Conservation (phyloP, 257 asterid species). For the Solanum bulbocastanum region DNA sequence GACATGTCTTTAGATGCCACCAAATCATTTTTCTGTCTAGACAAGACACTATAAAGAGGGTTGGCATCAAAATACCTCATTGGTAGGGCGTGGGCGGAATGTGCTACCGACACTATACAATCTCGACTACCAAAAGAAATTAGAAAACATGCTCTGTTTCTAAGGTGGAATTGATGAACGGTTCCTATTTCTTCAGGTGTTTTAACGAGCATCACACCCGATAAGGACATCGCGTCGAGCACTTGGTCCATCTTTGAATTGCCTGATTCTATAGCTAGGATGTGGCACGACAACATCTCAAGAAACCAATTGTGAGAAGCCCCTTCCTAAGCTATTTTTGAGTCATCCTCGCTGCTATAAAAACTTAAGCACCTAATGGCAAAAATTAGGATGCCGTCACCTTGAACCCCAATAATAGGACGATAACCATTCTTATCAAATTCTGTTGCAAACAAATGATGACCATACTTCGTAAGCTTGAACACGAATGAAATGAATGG, state of each 20-base stretch:
- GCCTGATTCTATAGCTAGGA: not conserved
- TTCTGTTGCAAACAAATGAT: slow-evolving; percentile 30
- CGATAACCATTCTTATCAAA: slow-evolving; percentile 51
- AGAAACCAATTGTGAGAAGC: not conserved
- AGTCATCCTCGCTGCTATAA: not conserved
- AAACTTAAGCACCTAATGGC: not conserved
- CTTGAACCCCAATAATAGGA: slow-evolving; percentile 64
- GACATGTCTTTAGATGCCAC: no score
- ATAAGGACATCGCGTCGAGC: not conserved
- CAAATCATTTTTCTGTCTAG: no score
- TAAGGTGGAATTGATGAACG: no score
- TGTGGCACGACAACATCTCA: not conserved
- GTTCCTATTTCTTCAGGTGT: no score
- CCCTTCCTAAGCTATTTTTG: not conserved
- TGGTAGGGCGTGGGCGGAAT: no score
- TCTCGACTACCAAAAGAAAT: no score
- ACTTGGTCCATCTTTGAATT: not conserved
- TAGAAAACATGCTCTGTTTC: no score
- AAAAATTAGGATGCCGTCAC: slow-evolving; percentile 58
- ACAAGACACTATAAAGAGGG: no score
- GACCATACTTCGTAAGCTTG: slow-evolving; percentile 9
- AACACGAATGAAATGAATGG: not conserved
- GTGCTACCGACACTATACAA: no score
- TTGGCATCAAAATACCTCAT: no score
- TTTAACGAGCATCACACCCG: no score